Evolutionary conservation across 1,284 basidiomycete species (phyloP).

Genomic region (Singerocomus rubriflavus): DNA sequence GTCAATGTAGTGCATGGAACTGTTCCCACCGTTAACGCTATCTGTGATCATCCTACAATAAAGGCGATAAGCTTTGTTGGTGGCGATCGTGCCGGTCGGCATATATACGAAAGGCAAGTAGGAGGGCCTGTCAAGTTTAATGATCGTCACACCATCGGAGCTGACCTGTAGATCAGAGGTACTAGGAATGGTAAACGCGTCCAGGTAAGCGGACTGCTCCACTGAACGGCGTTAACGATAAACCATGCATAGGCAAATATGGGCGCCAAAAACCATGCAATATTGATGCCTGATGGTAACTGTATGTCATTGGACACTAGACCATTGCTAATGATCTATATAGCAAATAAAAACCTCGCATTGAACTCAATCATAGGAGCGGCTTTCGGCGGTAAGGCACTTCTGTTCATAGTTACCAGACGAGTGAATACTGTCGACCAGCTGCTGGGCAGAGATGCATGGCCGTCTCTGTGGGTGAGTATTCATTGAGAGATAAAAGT

Average conservation of each 20-base stretch:
- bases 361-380: slow-evolving; percentile 94
- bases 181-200: slow-evolving; percentile 90
- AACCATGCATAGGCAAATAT: slow-evolving; percentile 66
- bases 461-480: slow-evolving; percentile 85
- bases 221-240: slow-evolving; percentile 7
- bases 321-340: slow-evolving; percentile 2
- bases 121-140: neutral
- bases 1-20: slow-evolving; percentile 90
- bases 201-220: slow-evolving; percentile 45
- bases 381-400: slow-evolving; percentile 81
- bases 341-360: slow-evolving; percentile 92
- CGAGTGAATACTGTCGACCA: slow-evolving; percentile 44
- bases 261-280: slow-evolving; percentile 96
- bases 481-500: slow-evolving; percentile 15
- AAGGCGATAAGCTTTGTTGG: slow-evolving; percentile 98
- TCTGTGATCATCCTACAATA: slow-evolving; percentile 90
- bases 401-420: slow-evolving; percentile 26
- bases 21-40: slow-evolving; percentile 86
- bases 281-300: slow-evolving; percentile 91
- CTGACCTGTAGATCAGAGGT: slow-evolving; percentile 47
- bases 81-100: slow-evolving; percentile 88
- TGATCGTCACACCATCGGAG: neutral
- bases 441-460: slow-evolving; percentile 98
- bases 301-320: slow-evolving; percentile 1
- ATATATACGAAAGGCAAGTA: slow-evolving; percentile 84